A percentile compares a stretch with the other conserved stretches of the same genome.
These are phyloP conservation scores for Aspergillus ellipticus DNA, from an alignment of 495 filamentous ascomycete species.

Conservation along the genomic window DNA sequence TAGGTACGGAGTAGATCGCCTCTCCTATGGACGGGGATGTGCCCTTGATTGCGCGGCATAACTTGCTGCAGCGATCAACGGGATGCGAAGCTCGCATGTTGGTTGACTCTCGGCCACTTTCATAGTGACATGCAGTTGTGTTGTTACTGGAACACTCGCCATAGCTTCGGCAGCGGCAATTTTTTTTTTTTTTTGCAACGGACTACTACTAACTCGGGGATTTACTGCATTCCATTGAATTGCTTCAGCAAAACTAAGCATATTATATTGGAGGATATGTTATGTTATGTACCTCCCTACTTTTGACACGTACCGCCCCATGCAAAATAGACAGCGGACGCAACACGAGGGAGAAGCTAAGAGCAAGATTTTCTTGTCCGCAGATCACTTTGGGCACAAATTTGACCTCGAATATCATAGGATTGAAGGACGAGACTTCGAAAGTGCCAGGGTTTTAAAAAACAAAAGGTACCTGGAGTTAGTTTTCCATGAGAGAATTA, in stretches of 20 bases:
- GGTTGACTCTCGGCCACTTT: neutral
- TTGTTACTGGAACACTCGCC: neutral
- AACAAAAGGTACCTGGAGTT: neutral
- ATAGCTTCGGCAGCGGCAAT: neutral
- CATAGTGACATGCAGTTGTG: neutral
- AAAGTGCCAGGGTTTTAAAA: constrained; percentile 30
- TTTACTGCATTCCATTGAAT: neutral
- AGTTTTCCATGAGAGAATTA: constrained; percentile 1
- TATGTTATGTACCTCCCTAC: constrained; percentile 44
- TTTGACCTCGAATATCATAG: constrained; percentile 52
- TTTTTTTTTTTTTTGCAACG: too few relatives aligned
- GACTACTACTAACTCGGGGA: neutral
- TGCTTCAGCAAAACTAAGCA: neutral
- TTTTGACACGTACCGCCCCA: constrained; percentile 50
- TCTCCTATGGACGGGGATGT: too few relatives aligned
- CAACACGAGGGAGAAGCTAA: constrained; percentile 45
- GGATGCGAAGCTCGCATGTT: neutral
- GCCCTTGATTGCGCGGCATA: constrained; percentile 9
- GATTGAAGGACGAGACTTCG: constrained; percentile 48
- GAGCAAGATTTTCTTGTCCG: constrained; percentile 25
- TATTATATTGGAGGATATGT: constrained; percentile 1
- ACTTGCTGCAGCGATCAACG: neutral
- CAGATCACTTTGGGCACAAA: constrained; percentile 38
- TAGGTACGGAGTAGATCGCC: too few relatives aligned
- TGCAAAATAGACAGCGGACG: constrained; percentile 34